Conservation (phyloP, 306 rosid species). For the Lotus japonicus region DNA sequence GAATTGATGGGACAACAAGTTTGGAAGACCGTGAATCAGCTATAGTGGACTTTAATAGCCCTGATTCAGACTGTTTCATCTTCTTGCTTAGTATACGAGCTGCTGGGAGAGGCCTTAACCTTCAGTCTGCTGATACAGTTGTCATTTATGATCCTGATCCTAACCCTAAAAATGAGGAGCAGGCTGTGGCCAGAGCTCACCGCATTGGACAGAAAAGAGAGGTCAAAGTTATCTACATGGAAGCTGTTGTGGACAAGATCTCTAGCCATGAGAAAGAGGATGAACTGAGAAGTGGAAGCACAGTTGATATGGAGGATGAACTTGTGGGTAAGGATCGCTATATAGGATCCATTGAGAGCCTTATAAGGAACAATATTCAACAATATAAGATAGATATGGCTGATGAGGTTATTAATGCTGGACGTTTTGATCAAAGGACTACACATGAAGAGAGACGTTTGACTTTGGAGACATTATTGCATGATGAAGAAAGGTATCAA, state of each 20-base stretch:
- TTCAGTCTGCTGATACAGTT: conserved; percentile 98
- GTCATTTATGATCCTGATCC: conserved; percentile 98
- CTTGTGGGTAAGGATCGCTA: conserved; percentile 98
- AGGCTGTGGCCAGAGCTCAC: conserved; percentile 99
- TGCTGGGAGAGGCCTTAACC: conserved; percentile 98
- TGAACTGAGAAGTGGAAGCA: conserved; percentile 76
- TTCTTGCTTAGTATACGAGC: conserved; percentile 98
- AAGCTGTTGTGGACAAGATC: conserved; percentile 93
- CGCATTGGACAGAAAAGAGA: conserved; percentile 97
- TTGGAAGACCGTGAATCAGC: conserved; percentile 98
- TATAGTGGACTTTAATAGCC: conserved; percentile 86
- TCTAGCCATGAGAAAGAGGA: conserved; percentile 91
- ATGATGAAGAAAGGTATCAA: conserved; percentile 95
- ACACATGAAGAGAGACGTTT: conserved; percentile 95
- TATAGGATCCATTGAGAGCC: conserved; percentile 92
- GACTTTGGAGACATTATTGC: conserved; percentile 90
- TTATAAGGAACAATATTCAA: conserved; percentile 89
- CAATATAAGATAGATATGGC: conserved; percentile 99
- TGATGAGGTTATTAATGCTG: conserved; percentile 98
- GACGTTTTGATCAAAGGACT: conserved; percentile 98
- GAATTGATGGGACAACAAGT: conserved; percentile 97
- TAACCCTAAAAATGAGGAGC: conserved; percentile 97
- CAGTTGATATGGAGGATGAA: conserved; percentile 80
- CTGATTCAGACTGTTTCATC: conserved; percentile 77
- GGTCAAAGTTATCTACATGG: conserved; percentile 95